phyloP scores from a whole-genome alignment of 2,329 filamentous ascomycete genomes.

The Aspergillus pseudoterreus region DNA sequence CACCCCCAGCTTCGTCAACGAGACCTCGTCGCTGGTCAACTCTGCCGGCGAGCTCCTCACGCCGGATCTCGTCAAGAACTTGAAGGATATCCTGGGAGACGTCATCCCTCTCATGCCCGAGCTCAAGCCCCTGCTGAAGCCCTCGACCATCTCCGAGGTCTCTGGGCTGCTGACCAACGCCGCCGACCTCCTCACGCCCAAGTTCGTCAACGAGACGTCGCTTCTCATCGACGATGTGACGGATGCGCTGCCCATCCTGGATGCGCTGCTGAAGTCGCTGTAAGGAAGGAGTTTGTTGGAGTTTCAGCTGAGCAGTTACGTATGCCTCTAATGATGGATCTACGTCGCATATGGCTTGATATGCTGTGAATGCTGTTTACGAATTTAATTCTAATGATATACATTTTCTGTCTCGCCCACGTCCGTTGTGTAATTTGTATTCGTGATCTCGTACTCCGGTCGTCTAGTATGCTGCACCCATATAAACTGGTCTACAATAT shows the following conservation, averaged over 20 bases:
- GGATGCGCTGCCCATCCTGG: not conserved
- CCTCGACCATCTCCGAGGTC: constrained; percentile 7
- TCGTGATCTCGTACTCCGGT: no score
- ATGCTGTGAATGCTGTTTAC: not conserved
- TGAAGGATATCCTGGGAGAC: constrained; percentile 13
- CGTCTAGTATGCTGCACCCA: no score
- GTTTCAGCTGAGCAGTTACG: not conserved
- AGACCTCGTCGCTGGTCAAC: not conserved
- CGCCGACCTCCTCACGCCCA: constrained; percentile 17
- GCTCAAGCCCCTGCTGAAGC: constrained; percentile 12
- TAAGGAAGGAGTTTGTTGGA: not conserved
- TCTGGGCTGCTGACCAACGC: constrained; percentile 17
- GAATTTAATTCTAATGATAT: not conserved
- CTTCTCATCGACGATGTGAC: constrained; percentile 1
- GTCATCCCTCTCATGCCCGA: constrained; percentile 13
- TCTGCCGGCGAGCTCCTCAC: constrained; percentile 12
- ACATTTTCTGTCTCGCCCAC: no score
- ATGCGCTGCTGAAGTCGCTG: constrained; percentile 3
- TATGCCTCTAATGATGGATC: not conserved
- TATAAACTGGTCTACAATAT: not conserved
- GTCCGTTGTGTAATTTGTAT: no score
- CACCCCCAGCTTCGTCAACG: not conserved
- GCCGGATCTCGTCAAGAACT: constrained; percentile 11
- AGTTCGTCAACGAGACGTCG: constrained; percentile 7
- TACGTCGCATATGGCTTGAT: not conserved